Base-by-base conservation (phyloP, 2,329 filamentous ascomycete species). In the Hawksworthiomyces lignivorus region DNA sequence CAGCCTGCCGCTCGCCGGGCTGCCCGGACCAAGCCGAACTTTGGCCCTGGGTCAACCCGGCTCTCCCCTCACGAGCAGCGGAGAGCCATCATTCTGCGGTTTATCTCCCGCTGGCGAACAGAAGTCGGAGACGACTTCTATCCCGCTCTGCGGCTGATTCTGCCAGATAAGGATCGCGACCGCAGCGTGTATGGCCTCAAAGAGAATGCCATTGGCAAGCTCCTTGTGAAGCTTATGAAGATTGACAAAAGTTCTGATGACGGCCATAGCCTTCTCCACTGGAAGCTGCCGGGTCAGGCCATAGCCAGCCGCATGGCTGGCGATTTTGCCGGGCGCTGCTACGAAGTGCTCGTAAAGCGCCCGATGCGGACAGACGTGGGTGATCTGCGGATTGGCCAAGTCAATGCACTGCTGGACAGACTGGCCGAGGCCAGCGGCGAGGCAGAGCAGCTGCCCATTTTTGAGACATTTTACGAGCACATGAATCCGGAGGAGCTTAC, bases 401-500 rank as follows among this genome's bases (percentile, higher is more conserved):
- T 97, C 41, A 98, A 98, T 55, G 79, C 82, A 45, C 72, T 85
- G 53, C 69, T 98, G 2, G 88, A 98, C 59, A 73, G 75, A 52
- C 70, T 98, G 22, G 81, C 88, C 0, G 74, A 74, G 1, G 82
- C 83, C 1, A 75, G 78, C 0, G 85, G 85, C 39, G 90, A 97
- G 64, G 75, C 84, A n/a, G 77, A 90, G 48, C 90, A 97, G 53
- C 59, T 87, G 30, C 80, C 80, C 0, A 83, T 98, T 26, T 77
- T 97, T 51, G 75, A 84, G 49, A 73, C 80, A 5, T 94, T 97
- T 56, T 97, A 97, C 61, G 75, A 80, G 34, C 75, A 77, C 19
- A 97, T 97, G 92, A 94, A 94, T 52, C 77, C 92, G 0, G 85
- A 94, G 49, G 92, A 98, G 64, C 66, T 98, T 51, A 82, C 85